Conservation (phyloP, 2,329 filamentous ascomycete genomes). For the Trichocomaceae sp. region DNA sequence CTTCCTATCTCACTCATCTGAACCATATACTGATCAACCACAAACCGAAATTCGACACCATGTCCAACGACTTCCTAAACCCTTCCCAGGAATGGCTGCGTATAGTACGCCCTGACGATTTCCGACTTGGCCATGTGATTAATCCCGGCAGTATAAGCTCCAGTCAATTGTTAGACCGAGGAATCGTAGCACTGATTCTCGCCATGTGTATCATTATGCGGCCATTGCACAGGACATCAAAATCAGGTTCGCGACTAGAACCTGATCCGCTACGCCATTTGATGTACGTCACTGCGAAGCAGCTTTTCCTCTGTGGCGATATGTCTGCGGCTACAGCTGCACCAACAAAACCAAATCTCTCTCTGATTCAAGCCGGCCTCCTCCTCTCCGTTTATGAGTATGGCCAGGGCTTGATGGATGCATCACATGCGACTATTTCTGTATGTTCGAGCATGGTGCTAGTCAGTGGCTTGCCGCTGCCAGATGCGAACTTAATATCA, state of each 20-base stretch:
- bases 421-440: not conserved
- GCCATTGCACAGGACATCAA: not conserved
- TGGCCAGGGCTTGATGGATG: not conserved
- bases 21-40: not conserved
- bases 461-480: not conserved
- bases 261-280: not conserved
- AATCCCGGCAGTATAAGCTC: not conserved
- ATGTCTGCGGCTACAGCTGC: not conserved
- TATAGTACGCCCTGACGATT: not conserved
- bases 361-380: not conserved
- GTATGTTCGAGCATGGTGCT: not conserved
- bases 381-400: constrained; percentile 2
- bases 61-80: not conserved
- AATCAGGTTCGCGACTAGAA: not conserved
- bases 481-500: not conserved
- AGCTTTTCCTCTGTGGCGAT: not conserved
- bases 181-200: not conserved
- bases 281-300: not conserved
- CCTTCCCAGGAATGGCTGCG: not conserved
- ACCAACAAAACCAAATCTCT: not conserved
- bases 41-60: not conserved
- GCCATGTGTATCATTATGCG: not conserved
- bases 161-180: not conserved
- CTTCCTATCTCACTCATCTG: not conserved
- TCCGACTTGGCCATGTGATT: not conserved